Evolutionary conservation across 805 yeast genomes (phyloP).

Genomic region (Sporopachydermia quercuum): DNA sequence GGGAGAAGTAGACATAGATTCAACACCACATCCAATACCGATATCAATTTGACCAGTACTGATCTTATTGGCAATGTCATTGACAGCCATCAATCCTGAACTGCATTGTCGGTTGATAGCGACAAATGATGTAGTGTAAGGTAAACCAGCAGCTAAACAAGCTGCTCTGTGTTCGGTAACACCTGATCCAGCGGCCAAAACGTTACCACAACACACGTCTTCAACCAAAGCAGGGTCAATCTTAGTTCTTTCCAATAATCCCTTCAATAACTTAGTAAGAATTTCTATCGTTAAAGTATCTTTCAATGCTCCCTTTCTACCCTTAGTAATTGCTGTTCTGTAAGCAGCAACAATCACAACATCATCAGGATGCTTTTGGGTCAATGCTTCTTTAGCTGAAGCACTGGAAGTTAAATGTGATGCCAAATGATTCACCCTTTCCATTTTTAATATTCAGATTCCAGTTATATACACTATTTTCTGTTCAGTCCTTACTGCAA

Average conservation of each 20-base stretch:
- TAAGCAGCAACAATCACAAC: constrained; percentile 84
- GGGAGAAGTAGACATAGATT: constrained; percentile 59
- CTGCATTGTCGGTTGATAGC: constrained; percentile 93
- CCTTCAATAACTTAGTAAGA: constrained; percentile 47
- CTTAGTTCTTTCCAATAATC: constrained; percentile 37
- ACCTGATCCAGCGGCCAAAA: constrained; percentile 84
- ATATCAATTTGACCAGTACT: constrained; percentile 75
- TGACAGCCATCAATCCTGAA: constrained; percentile 81
- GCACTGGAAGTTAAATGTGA: constrained; percentile 9
- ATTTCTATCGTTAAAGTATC: constrained; percentile 74
- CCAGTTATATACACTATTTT: too few species aligned
- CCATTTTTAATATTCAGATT: too few species aligned
- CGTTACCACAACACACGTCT: constrained; percentile 85
- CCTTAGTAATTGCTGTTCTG: constrained; percentile 82
- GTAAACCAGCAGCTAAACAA: constrained; percentile 79
- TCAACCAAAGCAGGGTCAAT: constrained; percentile 48
- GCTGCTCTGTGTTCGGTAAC: constrained; percentile 94
- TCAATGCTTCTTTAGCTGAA: constrained; percentile 19
- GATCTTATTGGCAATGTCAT: constrained; percentile 82
- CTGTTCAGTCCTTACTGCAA: too few species aligned
- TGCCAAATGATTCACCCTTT: constrained; percentile 4
- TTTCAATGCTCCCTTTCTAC: constrained; percentile 75
- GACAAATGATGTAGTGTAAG: constrained; percentile 60
- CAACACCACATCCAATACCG: constrained; percentile 88
- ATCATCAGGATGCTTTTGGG: constrained; percentile 62